Conservation (phyloP, 352 stramenopile species). For the Globisporangium uncinulatum region DNA sequence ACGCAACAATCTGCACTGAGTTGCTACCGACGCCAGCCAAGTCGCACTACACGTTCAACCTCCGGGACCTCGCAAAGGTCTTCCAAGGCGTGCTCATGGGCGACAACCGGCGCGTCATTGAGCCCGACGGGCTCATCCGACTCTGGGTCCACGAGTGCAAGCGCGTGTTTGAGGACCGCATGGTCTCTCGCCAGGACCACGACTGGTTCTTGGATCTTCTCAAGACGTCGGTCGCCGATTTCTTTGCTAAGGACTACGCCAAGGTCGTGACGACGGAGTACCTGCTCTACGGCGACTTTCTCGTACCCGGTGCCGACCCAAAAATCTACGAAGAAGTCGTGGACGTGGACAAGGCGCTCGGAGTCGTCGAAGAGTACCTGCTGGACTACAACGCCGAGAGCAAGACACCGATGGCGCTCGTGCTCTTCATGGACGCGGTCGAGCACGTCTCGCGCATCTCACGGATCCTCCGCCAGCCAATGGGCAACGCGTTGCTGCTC, state of each 20-base stretch:
- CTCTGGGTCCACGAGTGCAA: constrained; percentile 93
- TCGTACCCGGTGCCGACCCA: constrained; percentile 75
- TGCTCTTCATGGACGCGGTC: constrained; percentile 85
- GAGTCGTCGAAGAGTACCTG: constrained; percentile 86
- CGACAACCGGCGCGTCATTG: constrained; percentile 62
- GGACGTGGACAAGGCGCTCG: constrained; percentile 80
- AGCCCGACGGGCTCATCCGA: constrained; percentile 64
- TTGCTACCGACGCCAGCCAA: constrained; percentile 92
- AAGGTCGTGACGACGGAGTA: constrained; percentile 72
- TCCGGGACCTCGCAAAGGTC: constrained; percentile 92
- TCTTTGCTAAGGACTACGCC: constrained; percentile 81
- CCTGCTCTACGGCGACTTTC: constrained; percentile 74
- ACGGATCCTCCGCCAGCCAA: constrained; percentile 74
- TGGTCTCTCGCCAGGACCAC: constrained; percentile 89
- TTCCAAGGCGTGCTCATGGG: constrained; percentile 91
- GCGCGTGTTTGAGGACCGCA: constrained; percentile 93
- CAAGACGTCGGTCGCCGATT: constrained; percentile 51
- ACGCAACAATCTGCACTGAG: constrained; percentile 87
- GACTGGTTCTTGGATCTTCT: constrained; percentile 86
- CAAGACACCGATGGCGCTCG: constrained; percentile 88
- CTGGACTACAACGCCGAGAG: constrained; percentile 90
- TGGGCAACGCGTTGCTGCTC: constrained; percentile 89
- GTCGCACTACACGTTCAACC: constrained; percentile 95
- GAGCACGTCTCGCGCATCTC: constrained; percentile 84
- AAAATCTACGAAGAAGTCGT: constrained; percentile 87